Evolutionary conservation across 805 yeast genomes (phyloP).

Genomic region (Metschnikowia lachancei): DNA sequence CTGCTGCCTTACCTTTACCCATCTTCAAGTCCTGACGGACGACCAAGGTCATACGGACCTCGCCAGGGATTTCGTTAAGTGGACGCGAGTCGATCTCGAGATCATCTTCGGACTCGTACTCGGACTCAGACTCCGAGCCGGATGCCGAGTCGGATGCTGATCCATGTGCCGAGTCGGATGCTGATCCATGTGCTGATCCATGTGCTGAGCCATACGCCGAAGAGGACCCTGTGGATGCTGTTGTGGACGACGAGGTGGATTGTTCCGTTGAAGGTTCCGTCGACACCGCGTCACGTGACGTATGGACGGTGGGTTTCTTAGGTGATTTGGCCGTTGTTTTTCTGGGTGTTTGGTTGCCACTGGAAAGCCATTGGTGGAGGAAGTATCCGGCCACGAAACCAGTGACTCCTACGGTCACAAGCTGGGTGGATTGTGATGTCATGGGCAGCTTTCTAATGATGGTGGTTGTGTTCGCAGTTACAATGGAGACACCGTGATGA

Average conservation of each 20-base stretch:
- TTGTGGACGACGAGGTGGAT: no score
- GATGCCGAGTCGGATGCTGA: no score
- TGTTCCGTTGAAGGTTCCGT: conserved; percentile 16
- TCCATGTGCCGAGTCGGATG: no score
- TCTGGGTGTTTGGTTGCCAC: background rate
- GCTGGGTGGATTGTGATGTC: conserved; percentile 20
- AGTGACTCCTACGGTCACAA: conserved; percentile 32
- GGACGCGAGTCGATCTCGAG: conserved; percentile 57
- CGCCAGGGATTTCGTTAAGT: conserved; percentile 70
- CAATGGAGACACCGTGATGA: no score
- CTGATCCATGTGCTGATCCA: no score
- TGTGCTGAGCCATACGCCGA: no score
- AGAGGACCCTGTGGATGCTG: no score
- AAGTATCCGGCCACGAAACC: conserved; percentile 39
- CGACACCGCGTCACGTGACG: conserved; percentile 5
- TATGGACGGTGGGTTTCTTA: background rate
- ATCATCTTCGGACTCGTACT: no score
- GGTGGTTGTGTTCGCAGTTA: no score
- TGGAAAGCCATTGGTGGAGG: conserved; percentile 9
- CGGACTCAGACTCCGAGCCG: conserved; percentile 34
- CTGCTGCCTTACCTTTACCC: conserved; percentile 95
- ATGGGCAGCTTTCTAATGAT: no score
- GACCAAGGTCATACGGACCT: conserved; percentile 80
- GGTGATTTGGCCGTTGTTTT: background rate
- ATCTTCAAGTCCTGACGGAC: conserved; percentile 86